Evolutionary conservation across 75 land plant species (phyloP).

Genomic region (Chamaecyparis obtusa): DNA sequence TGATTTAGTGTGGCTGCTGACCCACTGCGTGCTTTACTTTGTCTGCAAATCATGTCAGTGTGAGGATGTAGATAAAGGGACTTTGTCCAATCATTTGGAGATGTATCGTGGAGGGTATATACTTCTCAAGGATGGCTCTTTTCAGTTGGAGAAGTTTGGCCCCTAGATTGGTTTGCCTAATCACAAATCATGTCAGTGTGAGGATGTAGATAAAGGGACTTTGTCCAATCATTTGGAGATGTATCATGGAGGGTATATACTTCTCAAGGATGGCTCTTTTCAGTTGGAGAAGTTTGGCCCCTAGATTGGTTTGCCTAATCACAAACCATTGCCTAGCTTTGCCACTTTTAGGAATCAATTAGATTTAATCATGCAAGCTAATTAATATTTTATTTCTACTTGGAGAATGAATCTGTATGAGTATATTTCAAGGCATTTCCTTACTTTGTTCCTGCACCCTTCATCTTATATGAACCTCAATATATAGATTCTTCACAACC

Average conservation of each 20-base stretch:
- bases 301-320: not conserved
- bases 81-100: not conserved
- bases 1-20: conserved; percentile 46
- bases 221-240: not conserved
- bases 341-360: no score
- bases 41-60: conserved; percentile 79
- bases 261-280: no score
- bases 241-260: not conserved
- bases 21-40: conserved; percentile 78
- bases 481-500: no score
- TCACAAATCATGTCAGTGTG: conserved; percentile 38
- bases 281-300: not conserved
- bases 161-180: not conserved
- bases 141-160: not conserved
- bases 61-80: conserved; percentile 69
- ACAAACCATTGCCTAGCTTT: no score
- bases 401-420: no score
- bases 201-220: conserved; percentile 63
- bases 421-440: no score
- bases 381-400: no score
- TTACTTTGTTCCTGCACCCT: no score
- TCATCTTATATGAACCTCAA: no score
- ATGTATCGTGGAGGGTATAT: not conserved
- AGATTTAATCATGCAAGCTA: no score
- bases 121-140: no score